Percentiles rank a stretch among this genome's conserved stretches.
phyloP scores from a whole-genome alignment of 2,329 filamentous ascomycete species.

The Cladosporium sp. region DNA sequence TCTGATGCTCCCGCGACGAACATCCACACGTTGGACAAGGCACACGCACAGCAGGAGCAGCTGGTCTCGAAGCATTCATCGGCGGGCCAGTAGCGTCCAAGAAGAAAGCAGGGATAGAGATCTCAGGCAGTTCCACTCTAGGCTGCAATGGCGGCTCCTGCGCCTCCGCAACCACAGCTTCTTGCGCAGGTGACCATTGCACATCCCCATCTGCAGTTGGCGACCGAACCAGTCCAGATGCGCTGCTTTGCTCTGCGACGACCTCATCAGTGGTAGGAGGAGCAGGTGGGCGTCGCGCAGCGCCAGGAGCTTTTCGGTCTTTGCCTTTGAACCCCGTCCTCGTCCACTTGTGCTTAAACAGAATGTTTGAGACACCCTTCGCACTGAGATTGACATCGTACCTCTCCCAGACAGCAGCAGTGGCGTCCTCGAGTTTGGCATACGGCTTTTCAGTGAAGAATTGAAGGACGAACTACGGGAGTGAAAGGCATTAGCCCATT shows the following conservation, averaged over 20 bases:
- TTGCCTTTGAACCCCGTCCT: background rate
- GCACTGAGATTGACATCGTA: background rate
- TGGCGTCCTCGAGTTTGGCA: background rate
- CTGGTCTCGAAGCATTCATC: background rate
- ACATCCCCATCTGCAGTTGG: background rate
- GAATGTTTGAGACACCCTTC: background rate
- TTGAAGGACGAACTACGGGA: background rate
- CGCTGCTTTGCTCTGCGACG: no score
- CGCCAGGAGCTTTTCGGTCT: background rate
- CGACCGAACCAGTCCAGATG: background rate
- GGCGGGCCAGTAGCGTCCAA: background rate
- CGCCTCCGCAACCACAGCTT: background rate
- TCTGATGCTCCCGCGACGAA: background rate
- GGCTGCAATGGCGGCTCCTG: no score
- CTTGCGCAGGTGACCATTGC: background rate
- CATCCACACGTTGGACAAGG: background rate
- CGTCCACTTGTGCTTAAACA: background rate
- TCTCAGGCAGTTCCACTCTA: background rate
- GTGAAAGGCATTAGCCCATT: background rate
- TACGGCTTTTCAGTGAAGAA: background rate
- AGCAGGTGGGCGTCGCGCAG: background rate
- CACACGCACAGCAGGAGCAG: background rate
- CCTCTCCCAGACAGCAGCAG: background rate
- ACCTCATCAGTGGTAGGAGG: background rate
- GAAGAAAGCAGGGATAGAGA: background rate